Conservation (phyloP, 257 asterid species). For the Henckelia pumila region DNA sequence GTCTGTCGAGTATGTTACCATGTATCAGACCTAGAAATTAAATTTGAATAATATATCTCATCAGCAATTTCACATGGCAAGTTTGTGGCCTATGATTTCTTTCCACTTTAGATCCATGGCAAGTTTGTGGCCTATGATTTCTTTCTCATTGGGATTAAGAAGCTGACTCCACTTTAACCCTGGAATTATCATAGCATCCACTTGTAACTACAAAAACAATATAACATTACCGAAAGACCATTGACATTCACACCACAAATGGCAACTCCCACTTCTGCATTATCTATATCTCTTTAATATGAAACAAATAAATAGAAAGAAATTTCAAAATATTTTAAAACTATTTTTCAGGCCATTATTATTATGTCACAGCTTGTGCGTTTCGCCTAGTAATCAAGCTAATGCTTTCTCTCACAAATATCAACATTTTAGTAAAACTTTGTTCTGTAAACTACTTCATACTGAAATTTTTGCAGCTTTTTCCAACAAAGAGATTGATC, state of each 20-base stretch:
- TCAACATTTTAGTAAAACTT: conserved; percentile 11
- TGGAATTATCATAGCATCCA: conserved; percentile 60
- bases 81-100: not conserved
- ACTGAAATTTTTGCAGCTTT: conserved; percentile 7
- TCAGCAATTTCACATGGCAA: not conserved
- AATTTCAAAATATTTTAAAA: conserved; percentile 13
- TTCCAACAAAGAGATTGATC: not conserved
- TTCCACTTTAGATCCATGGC: too few species aligned
- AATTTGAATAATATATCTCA: not conserved
- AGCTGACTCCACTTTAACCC: conserved; percentile 87
- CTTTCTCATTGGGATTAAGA: conserved; percentile 81
- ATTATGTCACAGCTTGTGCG: not conserved
- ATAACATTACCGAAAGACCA: not conserved
- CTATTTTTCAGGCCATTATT: not conserved
- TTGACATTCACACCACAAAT: not conserved
- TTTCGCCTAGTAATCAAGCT: conserved; percentile 2
- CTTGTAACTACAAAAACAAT: conserved; percentile 58
- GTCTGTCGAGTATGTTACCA: conserved; percentile 37
- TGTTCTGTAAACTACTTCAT: not conserved
- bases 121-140: too few species aligned
- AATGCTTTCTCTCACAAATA: not conserved
- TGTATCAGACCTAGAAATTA: not conserved
- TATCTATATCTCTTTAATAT: conserved; percentile 3
- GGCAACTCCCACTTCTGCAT: not conserved
- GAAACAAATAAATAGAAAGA: not conserved